Conservation (phyloP, 108 stramenopile genomes). For the Cyclotella cryptica region DNA sequence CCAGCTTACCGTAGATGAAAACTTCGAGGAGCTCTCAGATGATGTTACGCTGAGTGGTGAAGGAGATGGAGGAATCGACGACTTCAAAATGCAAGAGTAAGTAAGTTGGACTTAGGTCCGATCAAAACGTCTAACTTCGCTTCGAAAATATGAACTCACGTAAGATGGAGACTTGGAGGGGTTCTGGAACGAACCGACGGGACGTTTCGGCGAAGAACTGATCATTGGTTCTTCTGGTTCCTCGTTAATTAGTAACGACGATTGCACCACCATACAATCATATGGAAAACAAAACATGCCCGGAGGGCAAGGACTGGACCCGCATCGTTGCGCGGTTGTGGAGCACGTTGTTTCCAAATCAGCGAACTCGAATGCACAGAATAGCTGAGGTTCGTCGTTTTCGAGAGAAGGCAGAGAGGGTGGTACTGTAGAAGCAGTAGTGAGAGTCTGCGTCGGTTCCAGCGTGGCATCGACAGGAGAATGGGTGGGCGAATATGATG, state of each 20-base stretch:
- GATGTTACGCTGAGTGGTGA: neutral
- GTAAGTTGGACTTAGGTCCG: neutral
- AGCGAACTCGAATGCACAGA: neutral
- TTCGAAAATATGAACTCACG: too few relatives aligned
- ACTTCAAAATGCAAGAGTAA: neutral
- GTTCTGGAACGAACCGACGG: too few relatives aligned
- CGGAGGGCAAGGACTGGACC: neutral
- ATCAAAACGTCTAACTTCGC: neutral
- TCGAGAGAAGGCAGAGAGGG: neutral
- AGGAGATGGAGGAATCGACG: neutral
- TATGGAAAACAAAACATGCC: conserved; percentile 15
- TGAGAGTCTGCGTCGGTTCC: neutral
- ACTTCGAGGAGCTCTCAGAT: too few relatives aligned
- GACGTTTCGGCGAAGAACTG: too few relatives aligned
- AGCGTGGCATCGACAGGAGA: too few relatives aligned
- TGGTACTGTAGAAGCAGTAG: neutral
- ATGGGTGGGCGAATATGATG: neutral
- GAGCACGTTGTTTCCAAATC: neutral
- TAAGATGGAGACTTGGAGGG: too few relatives aligned
- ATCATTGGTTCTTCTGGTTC: neutral
- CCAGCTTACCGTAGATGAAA: too few relatives aligned
- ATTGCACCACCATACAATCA: neutral
- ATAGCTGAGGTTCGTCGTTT: neutral
- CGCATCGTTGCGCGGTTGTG: neutral
- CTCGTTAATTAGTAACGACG: neutral